Conservation (phyloP, 169 alveolate genomes). For the Eimeria praecox region DNA sequence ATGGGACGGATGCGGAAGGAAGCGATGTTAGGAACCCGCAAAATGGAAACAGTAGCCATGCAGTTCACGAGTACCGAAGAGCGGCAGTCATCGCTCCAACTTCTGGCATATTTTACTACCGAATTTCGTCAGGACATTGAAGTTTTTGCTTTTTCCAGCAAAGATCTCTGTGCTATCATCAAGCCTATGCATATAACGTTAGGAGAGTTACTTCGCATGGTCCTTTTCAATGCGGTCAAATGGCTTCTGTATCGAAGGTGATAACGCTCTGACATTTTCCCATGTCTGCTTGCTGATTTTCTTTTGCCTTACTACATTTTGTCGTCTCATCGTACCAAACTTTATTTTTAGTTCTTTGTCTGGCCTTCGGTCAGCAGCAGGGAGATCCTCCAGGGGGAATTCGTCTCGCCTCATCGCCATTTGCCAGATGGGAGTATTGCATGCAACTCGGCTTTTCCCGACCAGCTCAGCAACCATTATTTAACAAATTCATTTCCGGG, state of each 20-base stretch:
- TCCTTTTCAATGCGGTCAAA: neutral
- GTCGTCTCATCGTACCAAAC: too few species aligned
- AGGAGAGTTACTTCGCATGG: neutral
- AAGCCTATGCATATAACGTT: neutral
- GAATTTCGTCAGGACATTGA: neutral
- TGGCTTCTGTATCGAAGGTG: neutral
- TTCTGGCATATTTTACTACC: neutral
- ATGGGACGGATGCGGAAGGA: neutral
- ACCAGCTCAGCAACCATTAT: too few species aligned
- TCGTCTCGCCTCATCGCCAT: too few species aligned
- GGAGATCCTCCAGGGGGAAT: too few species aligned
- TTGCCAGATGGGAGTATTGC: too few species aligned
- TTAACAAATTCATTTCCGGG: too few species aligned
- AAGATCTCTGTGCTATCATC: neutral
- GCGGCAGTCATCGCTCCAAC: slow-evolving; percentile 13
- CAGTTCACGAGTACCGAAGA: neutral
- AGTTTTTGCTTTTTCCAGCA: neutral
- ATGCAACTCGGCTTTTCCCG: too few species aligned
- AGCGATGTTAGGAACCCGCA: neutral
- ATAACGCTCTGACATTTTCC: neutral
- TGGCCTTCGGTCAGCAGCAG: too few species aligned
- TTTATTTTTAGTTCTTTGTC: too few species aligned
- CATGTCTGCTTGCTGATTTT: neutral
- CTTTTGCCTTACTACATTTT: neutral
- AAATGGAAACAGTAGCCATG: neutral